Evolutionary conservation across 2,329 filamentous ascomycete species (phyloP).

Genomic region (Clarireedia homoeocarpa): DNA sequence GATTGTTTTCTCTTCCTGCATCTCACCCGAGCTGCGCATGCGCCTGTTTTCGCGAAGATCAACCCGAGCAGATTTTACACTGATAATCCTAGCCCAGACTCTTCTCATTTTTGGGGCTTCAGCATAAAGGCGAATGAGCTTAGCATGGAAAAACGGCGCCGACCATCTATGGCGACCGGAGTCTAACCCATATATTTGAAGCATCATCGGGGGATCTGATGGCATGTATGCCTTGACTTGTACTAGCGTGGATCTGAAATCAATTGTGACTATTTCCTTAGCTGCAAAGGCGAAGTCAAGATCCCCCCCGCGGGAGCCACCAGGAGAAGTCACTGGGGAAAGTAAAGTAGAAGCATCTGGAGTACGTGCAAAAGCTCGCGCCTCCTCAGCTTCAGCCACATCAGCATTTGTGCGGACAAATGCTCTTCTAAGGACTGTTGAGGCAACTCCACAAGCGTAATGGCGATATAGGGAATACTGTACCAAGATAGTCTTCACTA

Average conservation of each 20-base stretch:
- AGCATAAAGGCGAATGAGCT: slow-evolving; percentile 76
- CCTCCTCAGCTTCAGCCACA: slow-evolving; percentile 33
- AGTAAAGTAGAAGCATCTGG: slow-evolving; percentile 17
- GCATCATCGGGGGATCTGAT: slow-evolving; percentile 80
- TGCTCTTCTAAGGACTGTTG: slow-evolving; percentile 64
- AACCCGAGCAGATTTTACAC: slow-evolving; percentile 70
- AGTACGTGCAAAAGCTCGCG: slow-evolving; percentile 21
- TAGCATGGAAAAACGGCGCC: slow-evolving; percentile 69
- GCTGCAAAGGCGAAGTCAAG: slow-evolving; percentile 16
- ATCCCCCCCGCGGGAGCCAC: slow-evolving; percentile 14
- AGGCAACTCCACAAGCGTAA: slow-evolving; percentile 79
- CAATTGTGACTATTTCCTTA: slow-evolving; percentile 68
- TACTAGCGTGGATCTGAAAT: slow-evolving; percentile 72
- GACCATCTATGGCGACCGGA: slow-evolving; percentile 82
- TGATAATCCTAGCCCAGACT: slow-evolving; percentile 81
- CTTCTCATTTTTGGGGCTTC: slow-evolving; percentile 75
- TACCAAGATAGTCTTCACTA: slow-evolving; percentile 68
- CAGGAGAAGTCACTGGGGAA: slow-evolving; percentile 23
- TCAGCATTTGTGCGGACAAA: slow-evolving; percentile 49
- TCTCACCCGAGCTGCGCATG: slow-evolving; percentile 50
- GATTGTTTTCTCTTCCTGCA: slow-evolving; percentile 70
- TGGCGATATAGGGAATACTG: slow-evolving; percentile 93
- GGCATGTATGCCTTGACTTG: slow-evolving; percentile 89
- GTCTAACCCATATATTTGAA: slow-evolving; percentile 79
- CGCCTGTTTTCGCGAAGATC: slow-evolving; percentile 72